Evolutionary conservation across 1,284 basidiomycete species (phyloP).

Genomic region (Moesziomyces antarcticus): DNA sequence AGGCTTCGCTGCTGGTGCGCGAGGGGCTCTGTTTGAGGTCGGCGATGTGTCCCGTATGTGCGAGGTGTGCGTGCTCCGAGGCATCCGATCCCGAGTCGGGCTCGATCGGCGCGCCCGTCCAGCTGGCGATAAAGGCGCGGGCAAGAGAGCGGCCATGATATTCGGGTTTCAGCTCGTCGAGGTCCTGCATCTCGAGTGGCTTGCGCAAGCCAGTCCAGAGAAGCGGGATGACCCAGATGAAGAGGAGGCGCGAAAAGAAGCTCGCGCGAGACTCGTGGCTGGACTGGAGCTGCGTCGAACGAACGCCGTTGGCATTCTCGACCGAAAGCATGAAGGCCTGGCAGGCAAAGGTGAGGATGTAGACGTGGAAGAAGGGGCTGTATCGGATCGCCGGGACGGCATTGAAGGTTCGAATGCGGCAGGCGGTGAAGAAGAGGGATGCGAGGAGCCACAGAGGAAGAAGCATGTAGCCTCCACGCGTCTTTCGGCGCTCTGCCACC

Average conservation of each 20-base stretch:
- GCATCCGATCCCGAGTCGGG: background rate
- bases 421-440: conserved; percentile 40
- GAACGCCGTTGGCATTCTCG: conserved; percentile 44
- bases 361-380: conserved; percentile 42
- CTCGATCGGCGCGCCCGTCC: conserved; percentile 16
- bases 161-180: conserved; percentile 42
- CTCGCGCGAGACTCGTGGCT: conserved; percentile 46
- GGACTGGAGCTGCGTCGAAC: conserved; percentile 16
- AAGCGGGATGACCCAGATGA: conserved; percentile 52
- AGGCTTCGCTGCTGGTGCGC: conserved; percentile 16
- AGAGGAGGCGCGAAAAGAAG: conserved; percentile 51
- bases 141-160: conserved; percentile 36
- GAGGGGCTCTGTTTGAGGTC: conserved; percentile 17
- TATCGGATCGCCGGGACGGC: conserved; percentile 24
- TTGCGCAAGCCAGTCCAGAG: conserved; percentile 39
- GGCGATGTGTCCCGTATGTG: background rate
- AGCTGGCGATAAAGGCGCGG: conserved; percentile 23
- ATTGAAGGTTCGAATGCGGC: conserved; percentile 48
- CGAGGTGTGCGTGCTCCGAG: background rate
- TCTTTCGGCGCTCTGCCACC: conserved; percentile 41
- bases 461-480: conserved; percentile 34
- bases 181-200: conserved; percentile 41
- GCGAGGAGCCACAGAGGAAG: conserved; percentile 51
- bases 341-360: conserved; percentile 27
- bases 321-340: conserved; percentile 44